Conservation (phyloP, 345 rosid genomes). For the Diplotaxis tenuifolia region DNA sequence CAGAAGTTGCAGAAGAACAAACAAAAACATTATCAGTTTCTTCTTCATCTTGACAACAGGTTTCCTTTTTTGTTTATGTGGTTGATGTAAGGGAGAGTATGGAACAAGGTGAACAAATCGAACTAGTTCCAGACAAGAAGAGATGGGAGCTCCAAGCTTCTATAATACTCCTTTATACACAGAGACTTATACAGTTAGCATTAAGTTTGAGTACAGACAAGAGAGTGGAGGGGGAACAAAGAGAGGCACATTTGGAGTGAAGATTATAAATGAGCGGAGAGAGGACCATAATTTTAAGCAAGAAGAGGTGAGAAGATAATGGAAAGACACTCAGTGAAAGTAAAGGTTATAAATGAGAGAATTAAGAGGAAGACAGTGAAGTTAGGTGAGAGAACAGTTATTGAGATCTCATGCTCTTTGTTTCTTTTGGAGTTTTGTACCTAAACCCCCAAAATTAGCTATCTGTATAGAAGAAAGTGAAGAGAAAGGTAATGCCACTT, state of each 20-base stretch:
- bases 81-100: neutral
- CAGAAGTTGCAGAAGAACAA: constrained; percentile 43
- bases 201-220: neutral
- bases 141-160: neutral
- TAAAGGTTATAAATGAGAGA: constrained; percentile 22
- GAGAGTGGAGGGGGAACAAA: constrained; percentile 21
- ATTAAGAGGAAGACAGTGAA: constrained; percentile 18
- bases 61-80: neutral
- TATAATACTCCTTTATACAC: neutral
- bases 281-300: constrained; percentile 8
- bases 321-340: constrained; percentile 27
- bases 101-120: neutral
- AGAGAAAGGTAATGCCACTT: constrained; percentile 4
- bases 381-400: constrained; percentile 26
- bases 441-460: neutral
- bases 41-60: neutral
- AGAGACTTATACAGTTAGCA: neutral
- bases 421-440: constrained; percentile 1
- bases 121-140: neutral
- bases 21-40: neutral
- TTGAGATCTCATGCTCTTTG: constrained; percentile 30
- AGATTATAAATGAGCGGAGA: constrained; percentile 34
- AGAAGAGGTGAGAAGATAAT: constrained; percentile 17
- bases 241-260: constrained; percentile 32
- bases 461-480: constrained; percentile 14